Evolutionary conservation across 192 early-diverging fungal genomes (phyloP), one percentile per base, ranked within the genome.

Genomic region (Paraglomus brasilianum): DNA sequence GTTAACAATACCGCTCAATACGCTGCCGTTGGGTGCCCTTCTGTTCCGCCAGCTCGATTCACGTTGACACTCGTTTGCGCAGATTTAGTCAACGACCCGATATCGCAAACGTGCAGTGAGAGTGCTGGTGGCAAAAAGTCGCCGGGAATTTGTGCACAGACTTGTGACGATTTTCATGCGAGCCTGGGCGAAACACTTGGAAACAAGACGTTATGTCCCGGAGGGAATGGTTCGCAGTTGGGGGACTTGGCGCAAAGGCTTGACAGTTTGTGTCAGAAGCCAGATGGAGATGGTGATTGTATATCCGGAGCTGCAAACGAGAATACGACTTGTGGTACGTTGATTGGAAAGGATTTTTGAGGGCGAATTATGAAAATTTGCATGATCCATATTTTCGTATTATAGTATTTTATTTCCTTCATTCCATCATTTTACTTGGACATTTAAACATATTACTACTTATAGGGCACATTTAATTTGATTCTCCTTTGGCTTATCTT

Each of bases 231-330:
- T 22, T 0, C 19, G 7, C 24, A 42, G 22, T 17, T 40, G 19
- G 58, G 13, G 22, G 11, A 44, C 36, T 63, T 63, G 43, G 47
- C 15, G 21, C 22, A 19, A 46, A 47, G 61, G 61, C 47, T 42
- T 36, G 5, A 11, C 30, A 36, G 22, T 47, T 10, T 14, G 7
- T 19, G 17, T 44, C 43, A 63, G 36, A n/a, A 15, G 4, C 17
- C 17, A 8, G 17, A 41, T 45, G 36, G 45, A 14, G 13, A 30
- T 41, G 39, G 8, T n/a, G 30, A 21, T 49, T 69, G 66, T 21
- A 56, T 69, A n/a, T 69, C 66, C 5, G 66, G 66, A 51, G 36
- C 30, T 24, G n/a, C 19, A 22, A 69, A 69, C 36, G 66, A 69
- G 45, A 3, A 11, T 30, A 6, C 30, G 5, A 69, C 40, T 56